A percentile compares a stretch with the other conserved stretches of the same genome.
These are phyloP conservation scores for Spathaspora hagerdaliae DNA, from an alignment of 805 yeast species.

Conservation along the genomic window DNA sequence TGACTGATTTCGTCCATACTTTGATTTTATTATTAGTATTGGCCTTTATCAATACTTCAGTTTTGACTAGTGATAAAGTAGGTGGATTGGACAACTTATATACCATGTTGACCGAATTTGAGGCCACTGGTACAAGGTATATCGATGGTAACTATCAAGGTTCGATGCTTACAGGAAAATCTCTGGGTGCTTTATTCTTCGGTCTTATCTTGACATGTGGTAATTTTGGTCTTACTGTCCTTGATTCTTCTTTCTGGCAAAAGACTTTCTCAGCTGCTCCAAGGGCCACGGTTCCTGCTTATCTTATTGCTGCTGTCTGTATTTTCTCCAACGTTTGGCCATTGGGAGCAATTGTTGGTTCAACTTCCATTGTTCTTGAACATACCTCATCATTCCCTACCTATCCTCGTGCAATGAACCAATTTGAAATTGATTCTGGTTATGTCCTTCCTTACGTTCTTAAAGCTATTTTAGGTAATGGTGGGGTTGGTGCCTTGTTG, in stretches of 20 bases:
- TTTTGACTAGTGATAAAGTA: conserved; percentile 19
- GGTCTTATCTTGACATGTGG: conserved; percentile 31
- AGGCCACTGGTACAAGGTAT: conserved; percentile 13
- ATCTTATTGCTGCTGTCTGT: conserved; percentile 26
- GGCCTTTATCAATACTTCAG: conserved; percentile 20
- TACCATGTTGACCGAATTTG: conserved; percentile 13
- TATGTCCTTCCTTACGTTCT: conserved; percentile 24
- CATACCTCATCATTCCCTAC: conserved; percentile 23
- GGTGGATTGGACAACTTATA: conserved; percentile 25
- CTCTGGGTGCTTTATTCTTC: conserved; percentile 27
- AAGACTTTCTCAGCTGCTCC: conserved; percentile 32
- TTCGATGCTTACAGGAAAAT: conserved; percentile 28
- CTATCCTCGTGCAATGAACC: conserved; percentile 25
- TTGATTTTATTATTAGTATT: conserved; percentile 19
- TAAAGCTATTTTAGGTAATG: conserved; percentile 24
- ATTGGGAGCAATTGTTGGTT: conserved; percentile 29
- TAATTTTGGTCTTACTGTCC: conserved; percentile 31
- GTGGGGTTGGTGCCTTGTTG: conserved; percentile 26
- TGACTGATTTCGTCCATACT: conserved; percentile 40
- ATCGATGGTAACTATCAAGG: conserved; percentile 30
- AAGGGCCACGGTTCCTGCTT: conserved; percentile 33
- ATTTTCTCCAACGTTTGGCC: conserved; percentile 32
- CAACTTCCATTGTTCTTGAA: conserved; percentile 24
- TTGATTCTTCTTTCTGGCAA: conserved; percentile 39
- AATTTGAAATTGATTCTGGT: conserved; percentile 22